phyloP scores from a whole-genome alignment of 2,329 filamentous ascomycete genomes.

The Cladosporium sp. region DNA sequence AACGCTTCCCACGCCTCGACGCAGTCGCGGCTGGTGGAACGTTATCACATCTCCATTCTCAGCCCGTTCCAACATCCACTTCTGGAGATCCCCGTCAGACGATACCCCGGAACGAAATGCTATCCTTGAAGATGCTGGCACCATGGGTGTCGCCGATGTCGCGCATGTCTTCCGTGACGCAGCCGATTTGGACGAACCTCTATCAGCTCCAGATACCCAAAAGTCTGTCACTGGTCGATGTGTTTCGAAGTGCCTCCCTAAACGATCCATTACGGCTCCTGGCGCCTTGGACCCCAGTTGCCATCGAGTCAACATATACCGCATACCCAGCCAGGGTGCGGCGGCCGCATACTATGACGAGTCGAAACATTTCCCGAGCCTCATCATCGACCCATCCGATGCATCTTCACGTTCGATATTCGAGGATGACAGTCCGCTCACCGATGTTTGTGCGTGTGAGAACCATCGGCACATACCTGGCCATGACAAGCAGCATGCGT shows the following conservation, averaged over 20 bases:
- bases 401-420: conserved; percentile 4
- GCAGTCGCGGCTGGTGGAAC: conserved; percentile 71
- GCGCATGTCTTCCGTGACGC: neutral
- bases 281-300: conserved; percentile 17
- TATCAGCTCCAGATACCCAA: neutral
- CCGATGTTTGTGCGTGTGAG: conserved; percentile 11
- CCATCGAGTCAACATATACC: conserved; percentile 26
- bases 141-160: conserved; percentile 15
- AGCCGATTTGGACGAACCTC: neutral
- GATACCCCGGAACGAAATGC: conserved; percentile 12
- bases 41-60: conserved; percentile 65
- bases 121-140: conserved; percentile 20
- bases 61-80: conserved; percentile 17
- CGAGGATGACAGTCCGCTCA: conserved; percentile 8
- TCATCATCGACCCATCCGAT: conserved; percentile 11
- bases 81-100: conserved; percentile 23
- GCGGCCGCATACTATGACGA: conserved; percentile 29
- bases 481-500: too few relatives aligned
- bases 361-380: conserved; percentile 18
- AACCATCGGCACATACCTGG: neutral
- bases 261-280: conserved; percentile 26
- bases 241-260: conserved; percentile 7
- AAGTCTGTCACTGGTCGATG: neutral
- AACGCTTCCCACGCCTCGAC: conserved; percentile 48
- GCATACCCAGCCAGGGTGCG: conserved; percentile 27